Conservation (phyloP, 257 asterid genomes). For the Fraxinus excelsior region DNA sequence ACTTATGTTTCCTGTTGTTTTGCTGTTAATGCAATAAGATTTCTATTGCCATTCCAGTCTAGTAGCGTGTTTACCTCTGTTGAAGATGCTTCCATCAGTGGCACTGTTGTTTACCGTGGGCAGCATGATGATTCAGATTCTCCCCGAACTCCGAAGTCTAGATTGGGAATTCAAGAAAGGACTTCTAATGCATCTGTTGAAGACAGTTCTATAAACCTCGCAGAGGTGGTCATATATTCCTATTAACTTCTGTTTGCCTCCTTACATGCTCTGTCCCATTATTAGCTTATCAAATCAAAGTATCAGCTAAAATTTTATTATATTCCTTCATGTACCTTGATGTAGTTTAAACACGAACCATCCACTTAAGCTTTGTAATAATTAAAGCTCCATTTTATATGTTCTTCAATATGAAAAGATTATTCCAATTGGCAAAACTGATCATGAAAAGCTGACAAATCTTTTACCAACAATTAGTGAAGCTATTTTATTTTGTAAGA, state of each 20-base stretch:
- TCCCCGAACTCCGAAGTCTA: slow-evolving; percentile 86
- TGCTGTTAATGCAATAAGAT: slow-evolving; percentile 16
- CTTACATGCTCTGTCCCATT: not conserved
- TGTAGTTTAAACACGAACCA: slow-evolving; percentile 8
- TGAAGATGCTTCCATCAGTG: slow-evolving; percentile 83
- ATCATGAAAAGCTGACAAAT: not conserved
- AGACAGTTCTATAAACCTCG: slow-evolving; percentile 82
- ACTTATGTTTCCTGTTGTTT: slow-evolving; percentile 16
- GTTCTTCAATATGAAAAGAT: not conserved
- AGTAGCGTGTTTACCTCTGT: slow-evolving; percentile 64
- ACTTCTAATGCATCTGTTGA: slow-evolving; percentile 80
- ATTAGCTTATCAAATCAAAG: slow-evolving; percentile 1
- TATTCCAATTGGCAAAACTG: not conserved
- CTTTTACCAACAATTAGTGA: not conserved
- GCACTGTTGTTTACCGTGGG: slow-evolving; percentile 91
- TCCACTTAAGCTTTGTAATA: not conserved
- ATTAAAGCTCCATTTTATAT: slow-evolving; percentile 12
- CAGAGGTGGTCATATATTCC: slow-evolving; percentile 61
- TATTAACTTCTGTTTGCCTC: not conserved
- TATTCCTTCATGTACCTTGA: not conserved
- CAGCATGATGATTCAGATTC: slow-evolving; percentile 84
- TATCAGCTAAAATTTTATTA: not conserved
- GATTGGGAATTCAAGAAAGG: slow-evolving; percentile 88
- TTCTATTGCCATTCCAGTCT: slow-evolving; percentile 56
- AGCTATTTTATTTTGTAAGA: not conserved